Evolutionary conservation across 2,329 filamentous ascomycete genomes (phyloP), one percentile per base, ranked within the genome.

Genomic region (Fusarium austroafricanum): DNA sequence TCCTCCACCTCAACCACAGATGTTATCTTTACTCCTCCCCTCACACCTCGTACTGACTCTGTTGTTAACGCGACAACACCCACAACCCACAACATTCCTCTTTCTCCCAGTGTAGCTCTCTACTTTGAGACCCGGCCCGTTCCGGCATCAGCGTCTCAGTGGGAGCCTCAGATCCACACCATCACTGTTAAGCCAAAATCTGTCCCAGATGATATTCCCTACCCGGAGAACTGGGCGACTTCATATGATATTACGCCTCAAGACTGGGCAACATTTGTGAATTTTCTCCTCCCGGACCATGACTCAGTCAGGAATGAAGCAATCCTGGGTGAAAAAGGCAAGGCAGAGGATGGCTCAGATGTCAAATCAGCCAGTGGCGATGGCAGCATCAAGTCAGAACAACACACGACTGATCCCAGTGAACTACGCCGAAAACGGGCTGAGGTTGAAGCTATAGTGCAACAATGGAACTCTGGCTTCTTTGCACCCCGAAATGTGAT

Each of bases 251-350:
- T 87, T 14, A 81, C 77, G 2, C 68, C 76, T 15, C 82, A 85
- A 68, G 87, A 89, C 71, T 89, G 87, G 87, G 80, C 82, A 35
- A 88, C 86, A 0, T 89, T 89, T 74, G 67, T 86, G 44, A 88
- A 88, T 68, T 84, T 83, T 61, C 74, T 89, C 17, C 73, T 89
- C 21, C 86, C 87, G 0, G 77, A 84, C 53, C 81, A 85, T 71
- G 76, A 78, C 6, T 75, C 77, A 2, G 71, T 74, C 17, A 75
- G 76, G 18, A 88, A 86, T 67, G 81, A 83, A 21, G 78, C 79
- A 46, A 71, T 87, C 18, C 75, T 83, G 17, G 82, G 86, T 62
- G 80, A 83, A 54, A 87, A 88, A 70, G 65, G 83, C 28, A 78
- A 79, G 28, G 79, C 78, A 1, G 83, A 86, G 56, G 76, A 75